Base-by-base conservation (phyloP, 2,329 filamentous ascomycete genomes). In the Phialophora tarda region DNA sequence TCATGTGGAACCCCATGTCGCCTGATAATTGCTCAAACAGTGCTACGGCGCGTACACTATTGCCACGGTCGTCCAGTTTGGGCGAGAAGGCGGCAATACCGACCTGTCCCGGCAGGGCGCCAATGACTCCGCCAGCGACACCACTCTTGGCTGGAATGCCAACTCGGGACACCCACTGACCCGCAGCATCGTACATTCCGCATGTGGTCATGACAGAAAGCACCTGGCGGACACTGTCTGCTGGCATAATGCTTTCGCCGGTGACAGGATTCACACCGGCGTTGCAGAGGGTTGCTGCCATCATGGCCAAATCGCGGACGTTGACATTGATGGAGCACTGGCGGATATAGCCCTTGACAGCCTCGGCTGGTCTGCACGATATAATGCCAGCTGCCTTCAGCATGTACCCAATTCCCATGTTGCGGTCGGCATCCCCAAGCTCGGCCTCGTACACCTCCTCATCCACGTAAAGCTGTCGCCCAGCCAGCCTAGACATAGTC, bases 1-100 rank as follows among this genome's bases (percentile, higher is more conserved):
- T 66, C 64, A 66, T 66, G 64, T 66, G 64, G 64, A 66, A 66
- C 17, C 64, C 64, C 64, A 66, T 66, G 64, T 66, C 64, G 59
- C 64, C 59, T 30, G 64, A 66, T 51, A 66, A 24, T 59, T 63
- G 64, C 24, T 66, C 64, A 61, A 66, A 66, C 17, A 66, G 48
- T 50, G 59, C 50, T 24, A 66, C 64, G 17, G 64, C 64, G 59
- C 64, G 64, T 26, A 66, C 64, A 53, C 64, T 66, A 32, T 66
- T 66, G 12, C 64, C 64, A 2, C 59, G 58, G 48, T 63, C 59
- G 32, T 62, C 41, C 64, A 66, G 53, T 44, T 63, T 66, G 38
- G 64, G 64, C 23, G 64, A 66, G 64, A 66, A 66, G 59, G 64
- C 64, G 59, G 64, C 64, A 53, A 66, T 66, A n/a, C 64, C 64